These are phyloP conservation scores for Diaporthe ilicicola DNA, from an alignment of 2,329 filamentous ascomycete species.

Conservation along the genomic window DNA sequence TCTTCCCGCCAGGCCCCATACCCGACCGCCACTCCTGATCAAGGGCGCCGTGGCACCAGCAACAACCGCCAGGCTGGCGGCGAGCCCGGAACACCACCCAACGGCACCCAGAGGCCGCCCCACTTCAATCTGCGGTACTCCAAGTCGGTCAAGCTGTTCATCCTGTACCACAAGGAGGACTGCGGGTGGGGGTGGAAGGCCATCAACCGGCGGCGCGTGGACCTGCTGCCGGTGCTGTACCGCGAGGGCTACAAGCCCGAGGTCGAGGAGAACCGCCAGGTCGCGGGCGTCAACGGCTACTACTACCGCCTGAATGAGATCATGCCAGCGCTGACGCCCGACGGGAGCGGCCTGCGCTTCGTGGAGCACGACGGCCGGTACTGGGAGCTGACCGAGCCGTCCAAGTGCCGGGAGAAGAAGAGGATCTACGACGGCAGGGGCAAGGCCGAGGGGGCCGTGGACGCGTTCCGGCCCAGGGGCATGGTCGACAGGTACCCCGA, in stretches of 20 bases:
- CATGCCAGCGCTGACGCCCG: slow-evolving; percentile 33
- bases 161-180: slow-evolving; percentile 33
- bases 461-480: slow-evolving; percentile 24
- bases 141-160: slow-evolving; percentile 31
- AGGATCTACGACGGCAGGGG: not conserved
- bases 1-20: slow-evolving; percentile 19
- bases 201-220: slow-evolving; percentile 28
- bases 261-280: slow-evolving; percentile 31
- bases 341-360: slow-evolving; percentile 31
- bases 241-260: slow-evolving; percentile 30
- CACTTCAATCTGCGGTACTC: slow-evolving; percentile 34
- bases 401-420: slow-evolving; percentile 24
- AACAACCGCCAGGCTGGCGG: not conserved
- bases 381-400: slow-evolving; percentile 30
- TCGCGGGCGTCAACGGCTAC: slow-evolving; percentile 31
- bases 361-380: slow-evolving; percentile 26
- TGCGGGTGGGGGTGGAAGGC: slow-evolving; percentile 29
- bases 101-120: slow-evolving; percentile 19
- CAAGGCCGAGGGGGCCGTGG: not conserved
- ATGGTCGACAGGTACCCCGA: slow-evolving; percentile 33
- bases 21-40: not conserved
- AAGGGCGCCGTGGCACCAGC: not conserved
- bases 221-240: slow-evolving; percentile 29
- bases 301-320: slow-evolving; percentile 34
- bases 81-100: not conserved